phyloP scores from a whole-genome alignment of 2,329 filamentous ascomycete genomes.

The Neurospora sp. region DNA sequence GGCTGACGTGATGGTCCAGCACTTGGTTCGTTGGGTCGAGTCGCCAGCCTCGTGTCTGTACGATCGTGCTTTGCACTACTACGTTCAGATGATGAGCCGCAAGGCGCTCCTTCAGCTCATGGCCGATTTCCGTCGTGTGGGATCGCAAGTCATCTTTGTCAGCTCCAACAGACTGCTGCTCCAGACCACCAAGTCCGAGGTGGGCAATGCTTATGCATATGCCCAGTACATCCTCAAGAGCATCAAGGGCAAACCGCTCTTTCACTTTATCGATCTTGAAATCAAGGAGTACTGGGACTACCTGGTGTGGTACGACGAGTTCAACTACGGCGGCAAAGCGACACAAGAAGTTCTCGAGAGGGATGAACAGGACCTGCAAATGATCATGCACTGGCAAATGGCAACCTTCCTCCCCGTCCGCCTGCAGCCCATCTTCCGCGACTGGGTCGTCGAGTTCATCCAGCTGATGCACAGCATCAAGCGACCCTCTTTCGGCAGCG shows the following conservation, averaged over 20 bases:
- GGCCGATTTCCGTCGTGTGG: conserved; percentile 90
- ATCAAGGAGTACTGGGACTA: conserved; percentile 99
- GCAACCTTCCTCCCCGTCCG: conserved; percentile 74
- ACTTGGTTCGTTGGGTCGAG: conserved; percentile 95
- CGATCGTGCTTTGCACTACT: conserved; percentile 87
- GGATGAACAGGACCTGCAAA: conserved; percentile 68
- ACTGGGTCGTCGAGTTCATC: conserved; percentile 92
- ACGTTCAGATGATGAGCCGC: conserved; percentile 96
- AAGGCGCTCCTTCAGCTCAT: conserved; percentile 97
- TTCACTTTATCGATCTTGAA: conserved; percentile 93
- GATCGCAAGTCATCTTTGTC: conserved; percentile 92
- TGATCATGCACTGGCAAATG: conserved; percentile 98
- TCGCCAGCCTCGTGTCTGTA: conserved; percentile 90
- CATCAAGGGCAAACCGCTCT: conserved; percentile 88
- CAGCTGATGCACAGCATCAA: conserved; percentile 88
- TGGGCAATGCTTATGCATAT: conserved; percentile 94
- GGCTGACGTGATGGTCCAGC: conserved; percentile 96
- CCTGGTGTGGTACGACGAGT: conserved; percentile 96
- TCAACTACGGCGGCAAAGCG: conserved; percentile 94
- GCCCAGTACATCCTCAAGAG: conserved; percentile 97
- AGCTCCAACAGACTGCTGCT: conserved; percentile 80
- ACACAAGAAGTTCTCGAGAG: conserved; percentile 70
- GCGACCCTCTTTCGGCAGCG: conserved; percentile 45
- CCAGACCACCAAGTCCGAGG: conserved; percentile 92
- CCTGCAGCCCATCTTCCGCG: conserved; percentile 75